Conservation (phyloP, 768 basidiomycete genomes). For the Tulasnella sp. region DNA sequence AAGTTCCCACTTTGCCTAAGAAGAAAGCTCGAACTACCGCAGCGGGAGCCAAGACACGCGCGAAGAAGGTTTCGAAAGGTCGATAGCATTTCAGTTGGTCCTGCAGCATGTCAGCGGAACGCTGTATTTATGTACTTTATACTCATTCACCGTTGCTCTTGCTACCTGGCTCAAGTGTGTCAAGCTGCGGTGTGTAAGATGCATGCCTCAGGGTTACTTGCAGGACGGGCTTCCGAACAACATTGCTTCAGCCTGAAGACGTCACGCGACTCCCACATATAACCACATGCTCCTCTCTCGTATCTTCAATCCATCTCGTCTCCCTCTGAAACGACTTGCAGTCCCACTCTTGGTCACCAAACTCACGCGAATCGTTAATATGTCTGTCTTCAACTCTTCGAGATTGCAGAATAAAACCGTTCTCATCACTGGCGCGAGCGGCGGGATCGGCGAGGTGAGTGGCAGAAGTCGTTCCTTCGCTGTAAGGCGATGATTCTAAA, state of each 20-base stretch:
- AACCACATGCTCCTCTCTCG: conserved; percentile 8
- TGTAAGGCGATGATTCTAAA: not conserved
- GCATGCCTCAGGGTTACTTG: not conserved
- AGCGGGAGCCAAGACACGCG: not conserved
- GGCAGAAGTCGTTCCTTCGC: not conserved
- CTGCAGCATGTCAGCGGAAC: not conserved
- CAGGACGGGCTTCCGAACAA: conserved; percentile 3
- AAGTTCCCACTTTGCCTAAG: not conserved
- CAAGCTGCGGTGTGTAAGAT: not conserved
- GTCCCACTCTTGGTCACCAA: not conserved
- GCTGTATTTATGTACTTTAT: not conserved
- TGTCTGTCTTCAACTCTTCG: conserved; percentile 71
- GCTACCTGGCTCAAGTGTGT: not conserved
- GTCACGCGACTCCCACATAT: not conserved
- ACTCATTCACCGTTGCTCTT: not conserved
- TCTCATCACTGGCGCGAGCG: conserved; percentile 83
- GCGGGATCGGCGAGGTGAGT: conserved; percentile 83
- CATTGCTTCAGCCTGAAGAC: not conserved
- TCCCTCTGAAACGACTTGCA: conserved; percentile 4
- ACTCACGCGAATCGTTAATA: not conserved
- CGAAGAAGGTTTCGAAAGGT: not conserved
- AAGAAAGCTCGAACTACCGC: conserved; percentile 19
- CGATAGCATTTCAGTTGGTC: not conserved
- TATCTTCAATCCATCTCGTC: conserved; percentile 15
- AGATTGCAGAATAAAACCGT: conserved; percentile 80